Base-by-base conservation (phyloP, 1,284 basidiomycete genomes). In the Bondarzewia mesenterica region DNA sequence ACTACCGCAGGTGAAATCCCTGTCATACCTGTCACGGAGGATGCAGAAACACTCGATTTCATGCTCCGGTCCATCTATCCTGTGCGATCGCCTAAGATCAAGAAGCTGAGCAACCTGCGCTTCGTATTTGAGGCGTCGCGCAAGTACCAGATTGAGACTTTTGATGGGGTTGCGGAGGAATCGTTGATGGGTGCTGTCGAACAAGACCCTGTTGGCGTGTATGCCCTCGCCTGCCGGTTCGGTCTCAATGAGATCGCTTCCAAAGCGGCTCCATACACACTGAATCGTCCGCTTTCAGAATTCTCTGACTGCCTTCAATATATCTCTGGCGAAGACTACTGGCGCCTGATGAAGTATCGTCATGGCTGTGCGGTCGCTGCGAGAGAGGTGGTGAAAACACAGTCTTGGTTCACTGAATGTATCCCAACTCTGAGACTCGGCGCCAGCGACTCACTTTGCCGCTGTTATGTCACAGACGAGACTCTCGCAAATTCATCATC, bases 31-130 rank as follows among this genome's bases (percentile, higher is more conserved):
- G 8, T 47, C 14, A 43, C 50, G 29, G 46, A 51, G 41, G 3
- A n/a, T 14, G 36, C 39, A 1, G 39, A 32, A 7, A 43, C 41
- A 6, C 40, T 43, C 23, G 46, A 47, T 8, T n/a, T 26, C 25
- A 16, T 51, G 6, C 47, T 51, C 5, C 46, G 49, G 14, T 26
- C 40, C n/a, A 27, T 21, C 39, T 50, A 50, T 21, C 49, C 49
- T 21, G 32, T 50, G 5, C 32, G n/a, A 14, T 14, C 38, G 27
- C 49, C 49, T n/a, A 14, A 15, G 12, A 7, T 42, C 39, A 18
- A 4, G 1, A 10, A 5, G 7, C 27, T 39, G 8, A 29, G 37
- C 12, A 38, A 46, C n/a, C 22, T 43, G 32, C n/a, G 5, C 29
- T 7, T 14, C 7, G 20, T 47, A 4, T 29, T 47, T 18, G 40